These are phyloP conservation scores for Lathyrus oleraceus DNA, from an alignment of 306 rosid species.

Conservation along the genomic window DNA sequence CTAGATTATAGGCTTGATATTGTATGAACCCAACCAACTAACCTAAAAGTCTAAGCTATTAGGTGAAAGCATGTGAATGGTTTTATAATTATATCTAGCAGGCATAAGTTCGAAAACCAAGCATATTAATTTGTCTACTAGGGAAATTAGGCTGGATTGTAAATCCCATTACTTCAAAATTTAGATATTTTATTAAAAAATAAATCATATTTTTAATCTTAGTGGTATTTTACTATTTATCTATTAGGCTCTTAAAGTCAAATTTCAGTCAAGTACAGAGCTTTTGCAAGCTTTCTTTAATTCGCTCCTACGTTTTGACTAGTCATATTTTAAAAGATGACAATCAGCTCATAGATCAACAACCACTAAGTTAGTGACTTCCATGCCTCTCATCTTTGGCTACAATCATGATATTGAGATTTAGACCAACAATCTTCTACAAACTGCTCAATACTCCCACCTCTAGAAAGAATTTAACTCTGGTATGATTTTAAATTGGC, in stretches of 20 bases:
- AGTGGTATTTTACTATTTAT: neutral
- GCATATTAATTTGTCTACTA: constrained; percentile 2
- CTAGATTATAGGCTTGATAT: neutral
- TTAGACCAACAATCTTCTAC: neutral
- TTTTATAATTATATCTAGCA: constrained; percentile 9
- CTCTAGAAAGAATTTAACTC: neutral
- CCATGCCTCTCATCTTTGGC: neutral
- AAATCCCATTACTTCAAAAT: constrained; percentile 4
- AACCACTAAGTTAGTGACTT: neutral
- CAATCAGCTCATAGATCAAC: neutral
- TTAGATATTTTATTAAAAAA: neutral
- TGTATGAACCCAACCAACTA: neutral
- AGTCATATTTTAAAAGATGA: neutral
- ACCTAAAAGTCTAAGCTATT: neutral
- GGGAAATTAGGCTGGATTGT: neutral
- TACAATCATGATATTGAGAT: neutral
- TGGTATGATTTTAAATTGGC: neutral
- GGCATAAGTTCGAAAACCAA: neutral
- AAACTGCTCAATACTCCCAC: neutral
- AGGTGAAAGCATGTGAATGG: neutral
- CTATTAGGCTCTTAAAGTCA: constrained; percentile 10
- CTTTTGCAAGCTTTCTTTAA: constrained; percentile 17
- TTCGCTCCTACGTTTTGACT: neutral
- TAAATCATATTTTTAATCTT: neutral
- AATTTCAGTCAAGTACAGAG: neutral